Evolutionary conservation across 345 rosid species (phyloP), one percentile per base, ranked within the genome.

Genomic region (Citrus sp.): DNA sequence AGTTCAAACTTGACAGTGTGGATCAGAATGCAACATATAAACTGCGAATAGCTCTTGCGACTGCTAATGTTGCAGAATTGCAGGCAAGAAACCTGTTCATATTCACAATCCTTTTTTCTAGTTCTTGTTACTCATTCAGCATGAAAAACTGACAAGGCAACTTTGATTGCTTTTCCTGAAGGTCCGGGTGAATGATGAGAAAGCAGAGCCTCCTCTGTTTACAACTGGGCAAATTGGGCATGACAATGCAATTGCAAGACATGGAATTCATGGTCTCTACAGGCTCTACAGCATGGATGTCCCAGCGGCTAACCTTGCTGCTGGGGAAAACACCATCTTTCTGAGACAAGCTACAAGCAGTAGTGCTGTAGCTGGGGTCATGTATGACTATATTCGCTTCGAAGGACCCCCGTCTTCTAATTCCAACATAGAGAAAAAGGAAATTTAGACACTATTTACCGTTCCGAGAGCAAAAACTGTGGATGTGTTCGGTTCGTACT

Each of bases 251-350:
- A 87, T 92, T 7, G 79, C 89, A 7, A 84, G 96, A 67, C 94
- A 92, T 61, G 96, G 96, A 77, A 87, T 87, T 55, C 93, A 90
- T 64, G 96, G 92, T 25, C 82, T 90, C 18, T 89, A 89, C 84
- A 60, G 91, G 80, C 87, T 87, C 6, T 89, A 75, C 75, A 80
- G 55, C 35, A 77, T 87, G 7, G 87, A 86, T 13, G 64, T 89
- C 1, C 77, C 79, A 1, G 88, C 89, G 19, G 35, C 59, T 79
- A 61, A 14, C 77, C 85, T 89, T 19, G 78, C 77, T 24, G 60
- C 70, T 25, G 90, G 92, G 16, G 86, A 83, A 24, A 90, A 92
- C 72, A 81, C 86, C 22, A 77, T 90, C 34, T 90, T 83, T 77
- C 75, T 92, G 70, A 86, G 83, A 28, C 94, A 92, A 65, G 58